Evolutionary conservation across 2,329 filamentous ascomycete genomes (phyloP), one percentile per base, ranked within the genome.

Genomic region (Fusarium hostae): DNA sequence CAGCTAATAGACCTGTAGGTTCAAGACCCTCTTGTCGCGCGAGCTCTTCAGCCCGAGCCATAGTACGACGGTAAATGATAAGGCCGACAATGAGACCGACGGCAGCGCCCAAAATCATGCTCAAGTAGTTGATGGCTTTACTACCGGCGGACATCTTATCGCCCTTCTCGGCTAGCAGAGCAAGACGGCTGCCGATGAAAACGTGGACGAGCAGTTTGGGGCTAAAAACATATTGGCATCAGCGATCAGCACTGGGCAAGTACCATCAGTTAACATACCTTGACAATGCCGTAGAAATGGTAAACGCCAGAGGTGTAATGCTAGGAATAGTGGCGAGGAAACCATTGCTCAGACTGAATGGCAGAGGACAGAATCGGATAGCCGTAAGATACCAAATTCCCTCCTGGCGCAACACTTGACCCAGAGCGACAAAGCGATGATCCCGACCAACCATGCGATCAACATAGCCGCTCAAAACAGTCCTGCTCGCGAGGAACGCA

Each of bases 271-370:
- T 28, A 22, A 77, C 80, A 66, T 71, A 86, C 85, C 88, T 90
- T 15, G 94, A 91, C 20, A 95, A 84, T 5, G 93, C 91, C 0
- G 95, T 98, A 9, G 96, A 95, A 48, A 94, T 80, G 35, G 91
- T 91, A 82, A 97, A 98, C 50, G 88, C 88, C 66, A 87, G 80
- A 43, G 93, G 92, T 28, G 91, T 88, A 37, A 99, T 93, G 35
- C 92, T 97, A 5, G 95, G 95, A 68, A 99, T 95, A 2, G 96
- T 98, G 34, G 94, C 94, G 60, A 99, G 89, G 67, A 97, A 97
- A 55, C 94, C 96, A 79, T 99, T 99, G 78, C 93, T 95, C 74
- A 98, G 85, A 57, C 93, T 96, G 80, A 97, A 99, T 18, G 96
- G 96, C 66, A 99, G 80, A 4, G 96, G 96, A 77, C 95, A 98